phyloP scores from a whole-genome alignment of 164 flowering plant genomes.

The Stephania yunnanensis region DNA sequence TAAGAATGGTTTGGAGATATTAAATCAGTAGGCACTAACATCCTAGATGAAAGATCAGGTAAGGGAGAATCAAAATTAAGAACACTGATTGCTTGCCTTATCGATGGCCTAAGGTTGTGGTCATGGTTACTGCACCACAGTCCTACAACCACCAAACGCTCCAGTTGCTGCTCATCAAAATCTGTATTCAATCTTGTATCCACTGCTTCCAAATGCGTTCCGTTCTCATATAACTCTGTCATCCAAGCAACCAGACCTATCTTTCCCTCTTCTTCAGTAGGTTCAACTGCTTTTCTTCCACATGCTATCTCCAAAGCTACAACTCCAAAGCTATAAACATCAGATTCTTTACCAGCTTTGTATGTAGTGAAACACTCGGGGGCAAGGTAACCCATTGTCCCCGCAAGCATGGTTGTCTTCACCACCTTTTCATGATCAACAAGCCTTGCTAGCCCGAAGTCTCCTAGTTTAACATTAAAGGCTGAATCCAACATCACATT shows the following conservation, averaged over 20 bases:
- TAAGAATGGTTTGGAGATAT: background rate
- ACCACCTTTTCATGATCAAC: conserved; percentile 36
- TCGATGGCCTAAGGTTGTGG: conserved; percentile 23
- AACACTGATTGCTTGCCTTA: conserved; percentile 25
- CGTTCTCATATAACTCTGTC: conserved; percentile 36
- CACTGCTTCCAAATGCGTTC: conserved; percentile 26
- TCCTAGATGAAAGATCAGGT: conserved; percentile 23
- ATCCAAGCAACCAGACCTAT: conserved; percentile 37
- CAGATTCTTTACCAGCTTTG: conserved; percentile 44
- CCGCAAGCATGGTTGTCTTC: conserved; percentile 43
- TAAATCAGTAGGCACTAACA: conserved; percentile 9
- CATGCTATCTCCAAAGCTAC: conserved; percentile 40
- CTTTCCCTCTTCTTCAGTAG: conserved; percentile 8
- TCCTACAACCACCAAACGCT: conserved; percentile 30
- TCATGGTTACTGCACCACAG: conserved; percentile 37
- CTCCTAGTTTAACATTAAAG: conserved; percentile 48
- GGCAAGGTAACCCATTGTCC: conserved; percentile 50
- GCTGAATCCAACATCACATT: conserved; percentile 45
- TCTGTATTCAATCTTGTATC: conserved; percentile 24
- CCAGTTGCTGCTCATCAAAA: conserved; percentile 22
- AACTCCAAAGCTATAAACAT: conserved; percentile 47
- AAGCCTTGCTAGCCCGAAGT: conserved; percentile 45
- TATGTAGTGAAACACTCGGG: conserved; percentile 41
- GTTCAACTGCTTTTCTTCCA: conserved; percentile 34
- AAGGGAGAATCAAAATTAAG: conserved; percentile 27